A percentile compares a stretch with the other conserved stretches of the same genome.
Conservation (phyloP, 2,329 filamentous ascomycete species). For the Diaporthe sp. region DNA sequence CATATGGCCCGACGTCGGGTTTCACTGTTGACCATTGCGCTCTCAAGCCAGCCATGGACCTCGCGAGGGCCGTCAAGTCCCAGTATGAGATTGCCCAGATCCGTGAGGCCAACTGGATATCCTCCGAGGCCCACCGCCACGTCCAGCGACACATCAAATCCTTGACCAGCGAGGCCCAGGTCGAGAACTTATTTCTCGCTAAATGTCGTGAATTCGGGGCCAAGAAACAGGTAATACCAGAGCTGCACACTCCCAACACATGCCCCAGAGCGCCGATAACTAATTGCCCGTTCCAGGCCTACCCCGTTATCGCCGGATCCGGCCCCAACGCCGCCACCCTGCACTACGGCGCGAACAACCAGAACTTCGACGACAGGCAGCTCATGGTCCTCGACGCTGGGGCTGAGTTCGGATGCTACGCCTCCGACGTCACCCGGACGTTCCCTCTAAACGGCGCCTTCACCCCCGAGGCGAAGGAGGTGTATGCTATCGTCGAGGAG, state of each 20-base stretch:
- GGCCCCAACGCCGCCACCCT: conserved; percentile 86
- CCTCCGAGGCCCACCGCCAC: conserved; percentile 78
- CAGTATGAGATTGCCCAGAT: conserved; percentile 88
- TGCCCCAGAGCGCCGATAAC: not conserved
- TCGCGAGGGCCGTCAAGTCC: conserved; percentile 84
- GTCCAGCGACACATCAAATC: conserved; percentile 73
- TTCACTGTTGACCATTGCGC: conserved; percentile 56
- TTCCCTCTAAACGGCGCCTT: conserved; percentile 81
- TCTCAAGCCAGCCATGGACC: conserved; percentile 80
- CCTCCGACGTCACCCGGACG: conserved; percentile 89
- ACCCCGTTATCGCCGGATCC: conserved; percentile 87
- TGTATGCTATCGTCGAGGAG: conserved; percentile 81
- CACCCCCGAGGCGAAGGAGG: conserved; percentile 72
- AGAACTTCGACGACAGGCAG: conserved; percentile 74
- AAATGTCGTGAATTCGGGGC: conserved; percentile 79
- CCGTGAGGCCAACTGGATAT: conserved; percentile 82
- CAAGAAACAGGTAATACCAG: conserved; percentile 65
- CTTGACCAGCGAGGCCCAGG: conserved; percentile 81
- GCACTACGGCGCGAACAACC: conserved; percentile 87
- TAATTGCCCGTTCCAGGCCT: conserved; percentile 60
- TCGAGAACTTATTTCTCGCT: conserved; percentile 81
- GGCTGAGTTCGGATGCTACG: conserved; percentile 86
- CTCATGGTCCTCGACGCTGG: conserved; percentile 89
- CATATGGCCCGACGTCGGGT: not conserved
- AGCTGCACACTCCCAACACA: not conserved